Evolutionary conservation across 768 basidiomycete species (phyloP).

Genomic region (Infundibulicybe gibba): DNA sequence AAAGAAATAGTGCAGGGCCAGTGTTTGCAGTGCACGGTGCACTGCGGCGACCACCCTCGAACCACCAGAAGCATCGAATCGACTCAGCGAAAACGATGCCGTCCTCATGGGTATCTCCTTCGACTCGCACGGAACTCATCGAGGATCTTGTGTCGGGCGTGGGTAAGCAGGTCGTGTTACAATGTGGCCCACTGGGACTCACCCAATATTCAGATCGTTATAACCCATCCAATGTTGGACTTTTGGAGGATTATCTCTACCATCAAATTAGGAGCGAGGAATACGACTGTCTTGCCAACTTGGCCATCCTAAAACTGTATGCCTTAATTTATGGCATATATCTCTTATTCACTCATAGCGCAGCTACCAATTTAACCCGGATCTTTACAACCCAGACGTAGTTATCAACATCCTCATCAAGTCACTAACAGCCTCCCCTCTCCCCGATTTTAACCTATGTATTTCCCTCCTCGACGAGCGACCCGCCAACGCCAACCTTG

Average conservation of each 20-base stretch:
- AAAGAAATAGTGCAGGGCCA: too few species aligned
- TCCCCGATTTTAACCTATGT: slow-evolving; percentile 93
- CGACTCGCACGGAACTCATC: slow-evolving; percentile 81
- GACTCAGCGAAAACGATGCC: slow-evolving; percentile 33
- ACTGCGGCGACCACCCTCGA: neutral
- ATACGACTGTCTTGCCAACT: slow-evolving; percentile 93
- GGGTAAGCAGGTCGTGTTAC: slow-evolving; percentile 44
- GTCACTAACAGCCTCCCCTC: slow-evolving; percentile 77
- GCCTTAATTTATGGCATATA: slow-evolving; percentile 12
- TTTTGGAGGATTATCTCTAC: slow-evolving; percentile 95
- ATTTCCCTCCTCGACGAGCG: slow-evolving; percentile 89
- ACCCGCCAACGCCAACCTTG: slow-evolving; percentile 45
- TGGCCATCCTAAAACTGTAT: slow-evolving; percentile 91
- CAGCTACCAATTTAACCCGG: slow-evolving; percentile 96
- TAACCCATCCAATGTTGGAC: slow-evolving; percentile 90
- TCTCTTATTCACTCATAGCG: slow-evolving; percentile 5
- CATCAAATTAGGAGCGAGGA: slow-evolving; percentile 89
- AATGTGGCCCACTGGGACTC: slow-evolving; percentile 2
- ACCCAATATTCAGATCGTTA: slow-evolving; percentile 71
- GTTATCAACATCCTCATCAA: slow-evolving; percentile 94
- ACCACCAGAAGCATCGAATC: neutral
- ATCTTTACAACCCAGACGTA: slow-evolving; percentile 89
- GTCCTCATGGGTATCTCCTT: slow-evolving; percentile 68
- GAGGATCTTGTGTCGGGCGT: slow-evolving; percentile 90
- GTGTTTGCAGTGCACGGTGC: neutral